Base-by-base conservation (phyloP, 192 early-diverging fungal species). In the Jimgerdemannia flammicorona region DNA sequence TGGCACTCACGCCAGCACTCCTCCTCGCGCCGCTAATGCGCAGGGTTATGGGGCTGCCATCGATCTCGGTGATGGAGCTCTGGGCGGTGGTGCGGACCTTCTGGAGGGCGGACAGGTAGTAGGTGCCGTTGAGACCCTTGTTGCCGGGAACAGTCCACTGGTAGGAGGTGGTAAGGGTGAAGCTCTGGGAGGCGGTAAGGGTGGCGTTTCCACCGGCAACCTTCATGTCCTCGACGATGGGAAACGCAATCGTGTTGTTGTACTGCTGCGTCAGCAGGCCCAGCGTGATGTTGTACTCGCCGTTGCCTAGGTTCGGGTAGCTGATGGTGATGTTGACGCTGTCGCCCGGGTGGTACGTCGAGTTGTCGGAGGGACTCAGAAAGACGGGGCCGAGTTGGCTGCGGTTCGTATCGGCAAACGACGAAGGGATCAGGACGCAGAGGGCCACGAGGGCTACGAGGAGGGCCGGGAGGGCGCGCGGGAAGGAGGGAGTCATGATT, bases 301-400 rank as follows among this genome's bases (percentile, higher is more conserved):
- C 81, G 42, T 63, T 72, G 39, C 81, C 81, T 43, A 82, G 65
- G 66, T 82, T 82, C 71, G 75, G 67, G 69, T 82, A 82, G 59
- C 67, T 39, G 40, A 79, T 79, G 14, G 43, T 44, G 64, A 82
- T 78, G 19, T 76, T 66, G 29, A 79, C 49, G 7, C 64, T 77
- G 9, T 68, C 29, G 39, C 77, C 78, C 20, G 77, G 66, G 63
- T 76, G 18, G n/a, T 79, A 66, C 6, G 81, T 82, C 9, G 43
- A 64, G 29, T 82, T 82, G 8, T 73, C 44, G 3, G 41, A 43
- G 18, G 81, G 81, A 11, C 49, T 59, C 8, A 59, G 8, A 59
- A 59, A 10, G 8, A 10, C 14, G 49, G 49, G 49, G 49, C 49
- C 49, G 49, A 59, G 49, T 14, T 59, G 49, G 29, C 29, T 29